These are phyloP conservation scores for Raphidocelis subcapitata DNA, from an alignment of 139 green algal species.

Conservation along the genomic window DNA sequence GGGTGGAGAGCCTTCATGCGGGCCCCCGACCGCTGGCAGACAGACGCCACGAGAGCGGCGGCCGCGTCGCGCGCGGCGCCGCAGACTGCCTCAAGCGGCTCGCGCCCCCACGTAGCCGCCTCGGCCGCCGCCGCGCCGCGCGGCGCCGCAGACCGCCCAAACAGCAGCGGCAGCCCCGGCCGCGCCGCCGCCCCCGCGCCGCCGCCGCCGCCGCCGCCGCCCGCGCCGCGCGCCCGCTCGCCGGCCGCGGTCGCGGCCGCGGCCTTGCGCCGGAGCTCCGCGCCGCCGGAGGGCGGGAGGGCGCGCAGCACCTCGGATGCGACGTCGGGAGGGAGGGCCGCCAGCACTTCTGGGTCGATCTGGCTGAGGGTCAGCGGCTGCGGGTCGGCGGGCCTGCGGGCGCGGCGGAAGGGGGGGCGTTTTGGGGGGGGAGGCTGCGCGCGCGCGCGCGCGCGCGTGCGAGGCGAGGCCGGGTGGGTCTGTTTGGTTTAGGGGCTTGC, in stretches of 20 bases:
- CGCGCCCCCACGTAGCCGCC: neutral
- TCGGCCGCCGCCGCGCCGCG: too few relatives aligned
- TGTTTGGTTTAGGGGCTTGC: too few relatives aligned
- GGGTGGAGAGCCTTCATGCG: too few relatives aligned
- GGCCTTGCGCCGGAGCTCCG: neutral
- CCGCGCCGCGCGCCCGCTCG: neutral
- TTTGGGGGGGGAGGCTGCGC: too few relatives aligned
- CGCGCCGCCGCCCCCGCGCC: neutral
- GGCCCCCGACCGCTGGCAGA: neutral
- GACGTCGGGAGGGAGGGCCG: constrained; percentile 48
- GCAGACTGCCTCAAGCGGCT: neutral
- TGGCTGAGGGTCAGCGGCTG: constrained; percentile 11
- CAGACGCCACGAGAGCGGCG: neutral
- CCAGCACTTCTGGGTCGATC: constrained; percentile 50
- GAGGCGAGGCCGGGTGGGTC: too few relatives aligned
- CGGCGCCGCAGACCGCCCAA: too few relatives aligned
- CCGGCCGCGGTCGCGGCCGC: neutral
- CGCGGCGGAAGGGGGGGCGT: too few relatives aligned
- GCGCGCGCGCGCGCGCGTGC: too few relatives aligned
- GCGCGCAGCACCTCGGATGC: constrained; percentile 37
- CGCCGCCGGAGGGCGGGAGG: neutral
- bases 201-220: neutral
- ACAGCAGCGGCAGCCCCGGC: neutral
- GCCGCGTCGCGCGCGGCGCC: neutral
- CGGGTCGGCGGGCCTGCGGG: too few relatives aligned